These are phyloP conservation scores for Entelexis sorbosivorans DNA, from an alignment of 1,139 yeast genomes.

Conservation along the genomic window DNA sequence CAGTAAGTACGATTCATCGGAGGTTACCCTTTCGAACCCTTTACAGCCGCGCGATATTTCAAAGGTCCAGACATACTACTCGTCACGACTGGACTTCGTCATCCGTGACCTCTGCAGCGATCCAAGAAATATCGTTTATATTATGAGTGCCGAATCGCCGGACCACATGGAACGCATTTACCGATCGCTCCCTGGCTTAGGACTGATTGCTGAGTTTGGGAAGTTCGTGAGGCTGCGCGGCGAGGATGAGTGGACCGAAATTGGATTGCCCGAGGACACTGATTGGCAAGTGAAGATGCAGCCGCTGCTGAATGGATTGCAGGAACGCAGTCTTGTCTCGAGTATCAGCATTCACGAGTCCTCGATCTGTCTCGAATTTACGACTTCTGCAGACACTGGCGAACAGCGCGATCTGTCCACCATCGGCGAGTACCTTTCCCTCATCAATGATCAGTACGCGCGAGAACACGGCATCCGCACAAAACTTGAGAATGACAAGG, in stretches of 20 bases:
- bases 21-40: neutral
- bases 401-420: constrained; percentile 55
- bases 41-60: neutral
- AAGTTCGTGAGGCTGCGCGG: constrained; percentile 45
- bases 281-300: constrained; percentile 54
- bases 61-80: constrained; percentile 14
- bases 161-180: constrained; percentile 56
- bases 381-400: constrained; percentile 34
- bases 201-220: constrained; percentile 85
- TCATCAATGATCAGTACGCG: constrained; percentile 65
- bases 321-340: constrained; percentile 74
- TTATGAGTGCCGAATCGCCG: constrained; percentile 55
- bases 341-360: constrained; percentile 63
- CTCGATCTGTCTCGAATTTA: constrained; percentile 63
- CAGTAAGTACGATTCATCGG: neutral
- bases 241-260: constrained; percentile 49
- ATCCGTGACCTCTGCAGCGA: constrained; percentile 42
- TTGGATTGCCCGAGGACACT: constrained; percentile 25
- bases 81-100: constrained; percentile 23
- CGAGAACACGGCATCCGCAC: constrained; percentile 57
- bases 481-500: constrained; percentile 53
- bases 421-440: constrained; percentile 78
- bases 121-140: constrained; percentile 53
- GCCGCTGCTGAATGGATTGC: constrained; percentile 52
- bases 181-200: constrained; percentile 56